Conservation (phyloP, 192 early-diverging fungal genomes). For the Entrophospora sp. region DNA sequence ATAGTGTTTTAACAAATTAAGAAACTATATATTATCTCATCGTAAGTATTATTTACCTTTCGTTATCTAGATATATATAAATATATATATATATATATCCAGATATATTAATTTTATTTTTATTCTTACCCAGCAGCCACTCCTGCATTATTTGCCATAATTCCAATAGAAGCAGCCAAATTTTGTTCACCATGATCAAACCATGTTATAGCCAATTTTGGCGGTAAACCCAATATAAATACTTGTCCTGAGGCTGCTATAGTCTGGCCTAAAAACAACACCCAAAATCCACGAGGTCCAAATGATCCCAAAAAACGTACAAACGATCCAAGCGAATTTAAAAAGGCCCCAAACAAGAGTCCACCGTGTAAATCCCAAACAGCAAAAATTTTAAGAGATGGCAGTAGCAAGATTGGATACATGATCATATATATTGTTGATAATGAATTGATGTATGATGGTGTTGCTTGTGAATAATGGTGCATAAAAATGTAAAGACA, state of each 20-base stretch:
- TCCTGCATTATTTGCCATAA: constrained; percentile 34
- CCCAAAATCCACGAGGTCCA: constrained; percentile 25
- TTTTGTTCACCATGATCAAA: constrained; percentile 40
- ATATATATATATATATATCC: background rate
- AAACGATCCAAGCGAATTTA: constrained; percentile 25
- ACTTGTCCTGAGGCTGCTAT: constrained; percentile 41
- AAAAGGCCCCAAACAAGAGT: constrained; percentile 28
- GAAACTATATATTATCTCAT: too few species aligned
- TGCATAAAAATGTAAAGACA: constrained; percentile 34
- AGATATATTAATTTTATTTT: background rate
- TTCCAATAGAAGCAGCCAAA: constrained; percentile 31
- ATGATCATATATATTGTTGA: constrained; percentile 32
- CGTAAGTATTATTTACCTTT: too few species aligned
- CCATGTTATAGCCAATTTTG: constrained; percentile 49
- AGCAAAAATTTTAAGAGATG: constrained; percentile 30
- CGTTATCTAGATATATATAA: background rate
- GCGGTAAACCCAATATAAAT: constrained; percentile 46
- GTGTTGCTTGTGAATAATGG: constrained; percentile 24
- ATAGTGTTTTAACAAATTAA: too few species aligned
- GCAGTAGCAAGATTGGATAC: constrained; percentile 30
- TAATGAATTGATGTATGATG: constrained; percentile 25
- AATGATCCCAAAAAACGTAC: constrained; percentile 31
- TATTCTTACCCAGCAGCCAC: constrained; percentile 27
- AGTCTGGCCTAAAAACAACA: constrained; percentile 40
- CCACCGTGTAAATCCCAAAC: constrained; percentile 26